A percentile compares a stretch with the other conserved stretches of the same genome.
Evolutionary conservation across 2,329 filamentous ascomycete genomes (phyloP).

Genomic region (Sphaerulina vaccinii): DNA sequence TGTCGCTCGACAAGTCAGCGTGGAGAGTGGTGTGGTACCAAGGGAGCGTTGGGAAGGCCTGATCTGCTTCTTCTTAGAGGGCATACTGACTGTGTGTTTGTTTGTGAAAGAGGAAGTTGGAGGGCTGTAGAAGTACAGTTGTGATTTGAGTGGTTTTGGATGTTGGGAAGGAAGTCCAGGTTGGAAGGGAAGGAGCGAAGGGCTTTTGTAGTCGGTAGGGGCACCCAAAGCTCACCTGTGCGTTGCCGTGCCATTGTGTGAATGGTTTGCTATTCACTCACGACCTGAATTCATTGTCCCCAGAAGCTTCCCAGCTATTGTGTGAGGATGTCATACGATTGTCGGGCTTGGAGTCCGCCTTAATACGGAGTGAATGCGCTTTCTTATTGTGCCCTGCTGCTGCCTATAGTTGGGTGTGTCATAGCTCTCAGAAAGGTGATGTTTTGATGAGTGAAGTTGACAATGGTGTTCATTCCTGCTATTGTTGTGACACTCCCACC

Average conservation of each 20-base stretch:
- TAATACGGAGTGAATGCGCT: neutral
- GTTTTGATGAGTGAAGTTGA: neutral
- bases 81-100: slow-evolving; percentile 5
- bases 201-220: neutral
- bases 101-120: slow-evolving; percentile 1
- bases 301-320: neutral
- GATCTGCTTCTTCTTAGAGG: neutral
- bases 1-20: too few relatives aligned
- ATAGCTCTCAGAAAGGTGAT: neutral
- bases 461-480: neutral
- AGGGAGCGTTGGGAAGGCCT: too few relatives aligned
- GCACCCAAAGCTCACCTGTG: neutral
- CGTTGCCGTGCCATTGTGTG: neutral
- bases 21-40: too few relatives aligned
- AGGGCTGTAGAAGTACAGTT: neutral
- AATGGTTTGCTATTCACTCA: neutral
- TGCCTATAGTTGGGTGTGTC: neutral
- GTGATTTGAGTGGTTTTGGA: slow-evolving; percentile 4
- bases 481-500: neutral
- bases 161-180: slow-evolving; percentile 9
- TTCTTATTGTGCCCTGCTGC: neutral
- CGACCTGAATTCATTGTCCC: neutral
- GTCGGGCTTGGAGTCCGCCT: neutral
- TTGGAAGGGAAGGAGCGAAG: neutral
- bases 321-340: neutral